These are phyloP conservation scores for Arthroderma sp. DNA, from an alignment of 2,329 filamentous ascomycete species.

Conservation along the genomic window DNA sequence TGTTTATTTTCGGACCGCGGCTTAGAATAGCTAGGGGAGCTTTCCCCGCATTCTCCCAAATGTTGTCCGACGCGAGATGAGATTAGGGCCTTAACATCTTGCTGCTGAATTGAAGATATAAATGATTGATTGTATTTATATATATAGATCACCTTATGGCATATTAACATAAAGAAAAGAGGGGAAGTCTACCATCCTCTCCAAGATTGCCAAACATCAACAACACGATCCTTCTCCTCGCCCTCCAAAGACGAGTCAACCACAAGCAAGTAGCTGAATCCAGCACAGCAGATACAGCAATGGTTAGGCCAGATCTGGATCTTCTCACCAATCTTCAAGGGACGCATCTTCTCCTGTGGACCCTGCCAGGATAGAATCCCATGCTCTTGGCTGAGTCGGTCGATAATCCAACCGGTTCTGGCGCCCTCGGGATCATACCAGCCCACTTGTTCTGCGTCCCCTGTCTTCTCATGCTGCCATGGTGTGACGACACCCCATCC, in stretches of 20 bases:
- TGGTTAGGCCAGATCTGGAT: constrained; percentile 67
- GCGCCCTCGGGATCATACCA: constrained; percentile 16
- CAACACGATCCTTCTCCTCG: constrained; percentile 10
- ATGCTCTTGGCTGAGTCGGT: constrained; percentile 62
- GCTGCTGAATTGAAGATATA: no score
- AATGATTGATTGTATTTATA: no score
- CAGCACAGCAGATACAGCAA: constrained; percentile 59
- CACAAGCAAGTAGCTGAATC: constrained; percentile 59
- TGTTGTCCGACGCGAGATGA: no score
- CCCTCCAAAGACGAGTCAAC: constrained; percentile 44
- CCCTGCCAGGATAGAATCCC: constrained; percentile 51
- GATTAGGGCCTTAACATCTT: no score
- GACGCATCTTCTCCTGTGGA: constrained; percentile 31
- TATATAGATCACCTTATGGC: no score
- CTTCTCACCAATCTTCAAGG: constrained; percentile 49
- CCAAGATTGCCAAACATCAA: constrained; percentile 13
- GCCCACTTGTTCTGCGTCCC: constrained; percentile 1
- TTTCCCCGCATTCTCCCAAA: no score
- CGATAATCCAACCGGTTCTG: constrained; percentile 49
- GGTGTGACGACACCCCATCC: constrained; percentile 57
- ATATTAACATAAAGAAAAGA: no score
- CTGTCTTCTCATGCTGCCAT: constrained; percentile 34
- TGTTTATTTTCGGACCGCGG: no score
- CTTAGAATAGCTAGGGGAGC: no score
- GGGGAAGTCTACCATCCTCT: constrained; percentile 10